Conservation (phyloP, 805 yeast genomes). For the Torulaspora gathmanii region DNA sequence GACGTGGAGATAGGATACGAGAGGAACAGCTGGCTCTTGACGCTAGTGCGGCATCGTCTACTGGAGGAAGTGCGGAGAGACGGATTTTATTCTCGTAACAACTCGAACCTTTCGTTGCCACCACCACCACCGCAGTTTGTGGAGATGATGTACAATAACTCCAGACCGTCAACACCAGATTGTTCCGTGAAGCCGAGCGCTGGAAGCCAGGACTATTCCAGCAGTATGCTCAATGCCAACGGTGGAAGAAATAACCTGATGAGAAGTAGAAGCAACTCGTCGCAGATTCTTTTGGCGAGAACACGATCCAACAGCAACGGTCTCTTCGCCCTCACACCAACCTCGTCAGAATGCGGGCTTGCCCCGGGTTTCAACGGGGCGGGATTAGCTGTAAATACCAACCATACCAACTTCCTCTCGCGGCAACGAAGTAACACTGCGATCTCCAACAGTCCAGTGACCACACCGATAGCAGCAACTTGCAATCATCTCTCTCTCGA, state of each 20-base stretch:
- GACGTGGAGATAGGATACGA: constrained; percentile 39
- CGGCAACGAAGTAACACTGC: constrained; percentile 13
- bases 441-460: constrained; percentile 1
- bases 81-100: constrained; percentile 27
- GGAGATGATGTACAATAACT: constrained; percentile 10
- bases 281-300: constrained; percentile 20
- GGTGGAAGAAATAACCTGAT: constrained; percentile 12
- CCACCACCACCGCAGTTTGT: constrained; percentile 19
- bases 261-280: constrained; percentile 27
- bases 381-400: constrained; percentile 5
- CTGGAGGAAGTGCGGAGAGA: constrained; percentile 33
- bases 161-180: constrained; percentile 7
- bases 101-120: constrained; percentile 26
- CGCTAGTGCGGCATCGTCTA: constrained; percentile 39
- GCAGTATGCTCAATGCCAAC: constrained; percentile 5
- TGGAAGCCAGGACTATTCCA: constrained; percentile 12
- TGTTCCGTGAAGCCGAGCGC: constrained; percentile 4
- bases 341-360: constrained; percentile 13
- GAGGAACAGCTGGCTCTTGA: constrained; percentile 36
- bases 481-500: constrained; percentile 4
- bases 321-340: constrained; percentile 21
- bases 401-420: constrained; percentile 9
- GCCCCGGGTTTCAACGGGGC: constrained; percentile 9
- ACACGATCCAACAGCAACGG: constrained; percentile 24
- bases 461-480: constrained; percentile 1